Base-by-base conservation (phyloP, 495 filamentous ascomycete species). In the Hypomontagnella monticulosa region DNA sequence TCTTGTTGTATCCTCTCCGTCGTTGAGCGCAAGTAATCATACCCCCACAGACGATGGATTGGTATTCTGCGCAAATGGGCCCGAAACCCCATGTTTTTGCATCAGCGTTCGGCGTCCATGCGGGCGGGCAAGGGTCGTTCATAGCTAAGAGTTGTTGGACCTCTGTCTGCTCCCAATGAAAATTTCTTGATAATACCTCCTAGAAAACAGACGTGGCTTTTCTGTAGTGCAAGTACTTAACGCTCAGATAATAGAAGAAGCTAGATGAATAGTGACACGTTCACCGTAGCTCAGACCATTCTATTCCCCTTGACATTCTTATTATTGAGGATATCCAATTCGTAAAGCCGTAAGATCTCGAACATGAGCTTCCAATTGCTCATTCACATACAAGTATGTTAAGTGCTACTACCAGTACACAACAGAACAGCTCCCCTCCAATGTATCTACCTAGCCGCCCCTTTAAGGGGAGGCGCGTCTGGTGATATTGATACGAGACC, bases 31-130 rank as follows among this genome's bases (percentile, higher is more conserved):
- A 23, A 41, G 27, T 41, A 11, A 49, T 53, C 44, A 52, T 57
- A 62, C 52, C 47, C 47, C 46, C 49, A 27, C 32, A 62, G 49
- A 55, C 36, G 64, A 46, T 19, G 59, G 53, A 38, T 58, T 62
- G 56, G 52, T 54, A 32, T 67, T 38, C 41, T 57, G 52, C 37
- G 44, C 40, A 10, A 48, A 54, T 34, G 53, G 44, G 41, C 37
- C 23, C 23, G 3, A 42, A 53, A 33, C 48, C 33, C 18, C 49
- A 18, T 53, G 11, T 53, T 57, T 62, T 60, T 69, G 66, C 66
- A 69, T 69, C 49, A 68, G 66, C 66, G 66, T 69, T 44, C 27
- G 66, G 66, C 66, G 66, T 69, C 66, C 43, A 63, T 59, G 49
- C 50, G 65, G n/a, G n/a, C n/a, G n/a, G n/a, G 63, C 54, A 27